Conservation (phyloP, 176 grass and related monocot genomes). For the Tuctoria greenei region DNA sequence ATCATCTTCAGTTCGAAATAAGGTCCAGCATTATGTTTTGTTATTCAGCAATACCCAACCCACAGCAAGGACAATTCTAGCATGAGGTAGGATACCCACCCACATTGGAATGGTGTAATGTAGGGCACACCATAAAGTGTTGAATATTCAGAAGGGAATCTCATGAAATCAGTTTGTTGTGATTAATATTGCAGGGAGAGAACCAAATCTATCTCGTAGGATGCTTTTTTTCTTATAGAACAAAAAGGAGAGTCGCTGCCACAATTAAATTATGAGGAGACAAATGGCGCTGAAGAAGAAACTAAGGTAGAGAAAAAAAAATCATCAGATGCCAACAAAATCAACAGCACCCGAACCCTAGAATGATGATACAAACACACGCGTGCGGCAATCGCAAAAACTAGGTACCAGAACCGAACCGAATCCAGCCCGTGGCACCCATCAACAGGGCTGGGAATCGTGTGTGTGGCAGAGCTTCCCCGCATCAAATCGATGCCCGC, state of each 20-base stretch:
- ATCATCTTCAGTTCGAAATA: not conserved
- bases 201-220: not conserved
- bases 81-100: not conserved
- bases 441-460: not conserved
- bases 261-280: not conserved
- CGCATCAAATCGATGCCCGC: not conserved
- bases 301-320: not conserved
- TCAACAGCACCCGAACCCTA: not conserved
- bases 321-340: too few species aligned
- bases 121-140: not conserved
- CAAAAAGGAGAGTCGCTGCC: not conserved
- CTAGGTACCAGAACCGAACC: not conserved
- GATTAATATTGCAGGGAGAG: not conserved
- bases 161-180: constrained; percentile 8
- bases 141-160: not conserved
- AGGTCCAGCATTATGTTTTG: not conserved
- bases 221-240: not conserved
- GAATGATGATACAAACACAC: not conserved
- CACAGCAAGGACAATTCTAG: constrained; percentile 1
- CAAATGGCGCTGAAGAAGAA: not conserved
- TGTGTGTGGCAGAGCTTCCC: too few species aligned
- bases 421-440: not conserved
- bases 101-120: not conserved
- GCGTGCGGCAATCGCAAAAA: constrained; percentile 4
- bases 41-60: not conserved